phyloP scores from a whole-genome alignment of 164 flowering plant genomes.

The Brasenia schreberi region DNA sequence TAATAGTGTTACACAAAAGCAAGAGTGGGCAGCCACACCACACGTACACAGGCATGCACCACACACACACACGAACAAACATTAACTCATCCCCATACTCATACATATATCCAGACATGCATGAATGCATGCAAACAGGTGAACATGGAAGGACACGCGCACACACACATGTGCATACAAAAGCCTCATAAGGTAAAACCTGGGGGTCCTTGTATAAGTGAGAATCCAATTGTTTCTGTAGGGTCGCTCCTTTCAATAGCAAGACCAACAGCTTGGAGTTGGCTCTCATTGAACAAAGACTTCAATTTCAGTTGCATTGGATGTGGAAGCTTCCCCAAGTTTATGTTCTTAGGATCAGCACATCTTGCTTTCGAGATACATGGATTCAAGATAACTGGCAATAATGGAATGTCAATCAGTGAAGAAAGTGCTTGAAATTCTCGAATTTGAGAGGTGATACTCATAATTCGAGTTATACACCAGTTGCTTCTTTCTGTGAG shows the following conservation, averaged over 20 bases:
- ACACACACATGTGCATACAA: not conserved
- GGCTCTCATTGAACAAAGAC: slow-evolving; percentile 72
- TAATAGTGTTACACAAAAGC: too few relatives aligned
- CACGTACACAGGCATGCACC: too few relatives aligned
- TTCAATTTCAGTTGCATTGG: slow-evolving; percentile 44
- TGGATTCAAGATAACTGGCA: slow-evolving; percentile 64
- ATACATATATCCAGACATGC: too few relatives aligned
- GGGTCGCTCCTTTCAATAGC: slow-evolving; percentile 34
- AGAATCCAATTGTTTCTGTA: slow-evolving; percentile 38
- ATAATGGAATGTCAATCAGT: slow-evolving; percentile 58
- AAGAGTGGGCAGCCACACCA: too few relatives aligned
- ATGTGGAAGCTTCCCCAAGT: slow-evolving; percentile 35
- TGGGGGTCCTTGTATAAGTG: slow-evolving; percentile 97
- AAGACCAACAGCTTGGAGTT: slow-evolving; percentile 64
- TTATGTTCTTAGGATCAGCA: slow-evolving; percentile 16
- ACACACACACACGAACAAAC: too few relatives aligned
- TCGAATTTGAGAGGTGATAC: slow-evolving; percentile 81
- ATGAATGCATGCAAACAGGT: too few relatives aligned
- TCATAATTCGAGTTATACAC: slow-evolving; percentile 70
- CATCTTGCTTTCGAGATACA: slow-evolving; percentile 9
- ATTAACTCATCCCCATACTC: too few relatives aligned
- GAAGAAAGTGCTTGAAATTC: slow-evolving; percentile 95
- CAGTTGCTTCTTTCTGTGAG: slow-evolving; percentile 82
- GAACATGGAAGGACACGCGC: not conserved
- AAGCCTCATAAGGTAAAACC: slow-evolving; percentile 25